A percentile compares a stretch with the other conserved stretches of the same genome.
Evolutionary conservation across 164 flowering plant species (phyloP).

Genomic region (Berberis vulgaris): DNA sequence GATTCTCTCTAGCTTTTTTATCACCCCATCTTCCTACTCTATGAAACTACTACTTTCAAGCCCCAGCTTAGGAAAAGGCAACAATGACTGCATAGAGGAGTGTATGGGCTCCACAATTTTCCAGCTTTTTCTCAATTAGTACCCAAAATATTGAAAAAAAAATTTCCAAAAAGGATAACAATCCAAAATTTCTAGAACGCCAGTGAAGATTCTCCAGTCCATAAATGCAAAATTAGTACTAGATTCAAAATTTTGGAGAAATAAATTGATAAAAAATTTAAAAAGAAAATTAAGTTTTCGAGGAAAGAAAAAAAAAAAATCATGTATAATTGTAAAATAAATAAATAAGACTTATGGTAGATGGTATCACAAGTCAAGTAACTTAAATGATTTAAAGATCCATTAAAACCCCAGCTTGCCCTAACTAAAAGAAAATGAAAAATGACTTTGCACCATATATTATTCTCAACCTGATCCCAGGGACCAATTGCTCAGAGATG

Average conservation of each 20-base stretch:
- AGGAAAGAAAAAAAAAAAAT: background rate
- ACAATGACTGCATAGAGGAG: background rate
- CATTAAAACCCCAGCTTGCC: no score
- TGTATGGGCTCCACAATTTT: background rate
- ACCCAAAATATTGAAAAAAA: background rate
- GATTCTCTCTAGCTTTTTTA: background rate
- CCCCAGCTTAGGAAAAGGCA: background rate
- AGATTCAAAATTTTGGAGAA: no score
- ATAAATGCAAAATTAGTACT: background rate
- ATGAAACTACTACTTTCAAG: background rate
- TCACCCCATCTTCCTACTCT: background rate
- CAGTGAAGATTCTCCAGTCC: background rate
- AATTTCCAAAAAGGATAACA: background rate
- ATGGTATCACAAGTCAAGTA: no score
- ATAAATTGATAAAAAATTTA: no score
- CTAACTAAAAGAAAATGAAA: no score
- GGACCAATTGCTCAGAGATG: slow-evolving; percentile 5
- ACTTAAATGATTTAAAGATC: no score
- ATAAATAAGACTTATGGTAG: no score
- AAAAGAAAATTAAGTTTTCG: background rate
- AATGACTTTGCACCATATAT: background rate
- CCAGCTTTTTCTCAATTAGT: no score
- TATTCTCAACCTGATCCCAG: background rate
- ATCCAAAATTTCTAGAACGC: background rate
- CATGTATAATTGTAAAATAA: no score